Evolutionary conservation across 768 basidiomycete species (phyloP).

Genomic region (Lactarius hatsudake): DNA sequence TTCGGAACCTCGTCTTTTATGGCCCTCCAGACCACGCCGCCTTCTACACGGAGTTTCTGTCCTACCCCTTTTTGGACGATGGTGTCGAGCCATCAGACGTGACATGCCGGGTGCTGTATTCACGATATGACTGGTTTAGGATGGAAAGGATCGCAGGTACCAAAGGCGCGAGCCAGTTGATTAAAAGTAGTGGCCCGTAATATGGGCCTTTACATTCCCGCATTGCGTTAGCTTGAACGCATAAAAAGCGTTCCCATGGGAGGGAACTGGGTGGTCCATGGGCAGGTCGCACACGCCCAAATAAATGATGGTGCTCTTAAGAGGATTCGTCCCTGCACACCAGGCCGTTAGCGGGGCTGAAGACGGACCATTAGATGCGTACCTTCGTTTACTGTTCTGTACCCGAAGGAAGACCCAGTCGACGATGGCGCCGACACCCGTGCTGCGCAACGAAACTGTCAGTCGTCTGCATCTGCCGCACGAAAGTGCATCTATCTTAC

Average conservation of each 20-base stretch:
- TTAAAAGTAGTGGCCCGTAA: slow-evolving; percentile 21
- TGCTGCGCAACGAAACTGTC: slow-evolving; percentile 44
- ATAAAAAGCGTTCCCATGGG: background rate
- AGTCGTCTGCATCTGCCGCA: background rate
- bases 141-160: slow-evolving; percentile 80
- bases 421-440: slow-evolving; percentile 84
- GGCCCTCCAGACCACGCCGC: slow-evolving; percentile 86
- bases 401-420: slow-evolving; percentile 95
- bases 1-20: slow-evolving; percentile 92
- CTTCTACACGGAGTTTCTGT: slow-evolving; percentile 88
- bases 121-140: slow-evolving; percentile 84
- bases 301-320: background rate
- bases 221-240: slow-evolving; percentile 10
- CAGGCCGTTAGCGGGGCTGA: background rate
- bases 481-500: slow-evolving; percentile 42
- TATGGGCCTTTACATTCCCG: background rate
- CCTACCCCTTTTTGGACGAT: slow-evolving; percentile 87
- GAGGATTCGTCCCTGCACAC: slow-evolving; percentile 18
- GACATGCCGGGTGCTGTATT: slow-evolving; percentile 77
- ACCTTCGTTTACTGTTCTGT: slow-evolving; percentile 78
- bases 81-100: slow-evolving; percentile 86
- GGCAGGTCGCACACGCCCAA: background rate
- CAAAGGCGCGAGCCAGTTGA: slow-evolving; percentile 34
- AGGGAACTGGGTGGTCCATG: background rate
- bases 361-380: background rate